Evolutionary conservation across 495 filamentous ascomycete species (phyloP).

Genomic region (Talaromyces wortmannii): DNA sequence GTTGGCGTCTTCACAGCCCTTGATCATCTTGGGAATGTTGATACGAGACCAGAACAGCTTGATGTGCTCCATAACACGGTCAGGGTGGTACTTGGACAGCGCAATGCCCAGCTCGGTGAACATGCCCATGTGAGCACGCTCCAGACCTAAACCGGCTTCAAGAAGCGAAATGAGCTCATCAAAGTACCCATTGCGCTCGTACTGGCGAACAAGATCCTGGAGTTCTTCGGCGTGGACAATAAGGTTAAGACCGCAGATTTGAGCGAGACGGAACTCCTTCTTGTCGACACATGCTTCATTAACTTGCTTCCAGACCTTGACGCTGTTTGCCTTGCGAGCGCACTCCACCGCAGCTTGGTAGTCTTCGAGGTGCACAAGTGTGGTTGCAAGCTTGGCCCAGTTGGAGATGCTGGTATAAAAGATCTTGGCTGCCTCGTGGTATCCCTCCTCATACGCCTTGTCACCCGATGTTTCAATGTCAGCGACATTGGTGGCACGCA

Average conservation of each 20-base stretch:
- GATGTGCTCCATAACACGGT: conserved; percentile 96
- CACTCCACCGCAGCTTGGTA: conserved; percentile 99
- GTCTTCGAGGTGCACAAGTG: conserved; percentile 89
- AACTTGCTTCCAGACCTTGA: conserved; percentile 99
- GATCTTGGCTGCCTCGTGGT: conserved; percentile 95
- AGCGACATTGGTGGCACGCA: conserved; percentile 88
- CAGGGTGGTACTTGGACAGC: conserved; percentile 92
- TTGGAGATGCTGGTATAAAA: conserved; percentile 98
- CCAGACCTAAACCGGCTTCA: conserved; percentile 91
- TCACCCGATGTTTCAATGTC: conserved; percentile 94
- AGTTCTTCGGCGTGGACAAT: conserved; percentile 98
- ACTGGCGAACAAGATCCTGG: conserved; percentile 87
- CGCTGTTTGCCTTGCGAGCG: conserved; percentile 97
- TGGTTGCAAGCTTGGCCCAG: conserved; percentile 98
- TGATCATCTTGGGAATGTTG: conserved; percentile 98
- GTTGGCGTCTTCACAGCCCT: conserved; percentile 89
- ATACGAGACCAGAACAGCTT: conserved; percentile 98
- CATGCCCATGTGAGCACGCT: conserved; percentile 90
- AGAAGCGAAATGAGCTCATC: conserved; percentile 93
- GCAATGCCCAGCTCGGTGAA: conserved; percentile 96
- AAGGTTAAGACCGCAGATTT: conserved; percentile 98
- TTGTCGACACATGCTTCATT: conserved; percentile 94
- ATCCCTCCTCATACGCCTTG: conserved; percentile 92
- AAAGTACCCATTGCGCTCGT: conserved; percentile 96
- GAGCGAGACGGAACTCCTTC: conserved; percentile 98